Evolutionary conservation across 306 rosid species (phyloP).

Genomic region (Rosa multiflora): DNA sequence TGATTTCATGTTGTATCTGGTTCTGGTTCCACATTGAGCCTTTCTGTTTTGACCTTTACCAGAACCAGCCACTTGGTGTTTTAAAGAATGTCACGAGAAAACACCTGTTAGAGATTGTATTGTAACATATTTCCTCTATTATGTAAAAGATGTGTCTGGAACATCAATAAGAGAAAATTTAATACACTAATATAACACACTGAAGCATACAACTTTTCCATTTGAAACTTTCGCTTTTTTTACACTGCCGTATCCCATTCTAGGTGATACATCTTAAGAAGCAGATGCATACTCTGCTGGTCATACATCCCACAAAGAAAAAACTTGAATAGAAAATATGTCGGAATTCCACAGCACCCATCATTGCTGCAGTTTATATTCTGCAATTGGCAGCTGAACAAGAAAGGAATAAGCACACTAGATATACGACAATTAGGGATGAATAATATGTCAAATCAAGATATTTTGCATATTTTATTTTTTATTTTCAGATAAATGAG

Average conservation of each 20-base stretch:
- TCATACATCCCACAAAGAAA: neutral
- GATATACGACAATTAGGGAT: neutral
- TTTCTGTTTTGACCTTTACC: too few species aligned
- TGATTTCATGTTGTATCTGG: too few species aligned
- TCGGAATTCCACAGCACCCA: neutral
- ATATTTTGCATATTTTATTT: neutral
- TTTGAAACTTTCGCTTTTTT: neutral
- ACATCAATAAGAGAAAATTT: neutral
- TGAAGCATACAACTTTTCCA: neutral
- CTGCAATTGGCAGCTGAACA: slow-evolving; percentile 82
- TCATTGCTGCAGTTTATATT: slow-evolving; percentile 40
- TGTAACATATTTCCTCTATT: neutral
- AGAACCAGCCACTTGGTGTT: too few species aligned
- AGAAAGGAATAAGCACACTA: slow-evolving; percentile 25
- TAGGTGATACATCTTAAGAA: neutral
- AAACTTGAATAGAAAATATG: neutral
- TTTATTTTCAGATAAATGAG: neutral
- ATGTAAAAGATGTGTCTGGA: neutral
- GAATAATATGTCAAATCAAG: neutral
- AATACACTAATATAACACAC: neutral
- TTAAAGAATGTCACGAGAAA: too few species aligned
- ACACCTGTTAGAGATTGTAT: neutral
- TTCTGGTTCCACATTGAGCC: too few species aligned
- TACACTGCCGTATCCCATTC: neutral
- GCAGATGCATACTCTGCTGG: neutral